A percentile compares a stretch with the other conserved stretches of the same genome.
phyloP scores from a whole-genome alignment of 2,329 filamentous ascomycete genomes.

The Fusarium setosum region DNA sequence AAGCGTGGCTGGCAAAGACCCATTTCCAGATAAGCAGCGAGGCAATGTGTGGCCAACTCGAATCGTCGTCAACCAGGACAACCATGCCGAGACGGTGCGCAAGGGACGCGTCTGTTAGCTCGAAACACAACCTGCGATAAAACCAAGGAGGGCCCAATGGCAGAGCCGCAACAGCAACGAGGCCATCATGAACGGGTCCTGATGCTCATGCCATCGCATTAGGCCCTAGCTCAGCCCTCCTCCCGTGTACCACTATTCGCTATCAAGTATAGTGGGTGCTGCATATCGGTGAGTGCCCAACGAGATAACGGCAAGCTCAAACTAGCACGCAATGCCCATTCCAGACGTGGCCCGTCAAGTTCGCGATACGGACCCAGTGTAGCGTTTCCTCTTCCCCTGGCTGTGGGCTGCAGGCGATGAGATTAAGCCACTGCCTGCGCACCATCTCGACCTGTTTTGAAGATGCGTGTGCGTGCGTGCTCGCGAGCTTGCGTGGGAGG shows the following conservation, averaged over 20 bases:
- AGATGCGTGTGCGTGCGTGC: conserved; percentile 1
- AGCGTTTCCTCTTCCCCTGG: not conserved
- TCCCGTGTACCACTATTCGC: conserved; percentile 18
- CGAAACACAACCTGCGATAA: not conserved
- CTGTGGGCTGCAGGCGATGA: not conserved
- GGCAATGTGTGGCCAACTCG: conserved; percentile 21
- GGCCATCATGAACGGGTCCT: conserved; percentile 21
- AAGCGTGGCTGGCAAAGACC: conserved; percentile 12
- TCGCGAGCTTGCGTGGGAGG: conserved; percentile 1
- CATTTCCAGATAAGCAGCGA: conserved; percentile 23
- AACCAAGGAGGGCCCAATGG: conserved; percentile 5
- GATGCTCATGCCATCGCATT: not conserved
- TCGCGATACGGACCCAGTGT: not conserved
- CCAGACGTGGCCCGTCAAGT: conserved; percentile 2
- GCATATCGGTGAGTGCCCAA: conserved; percentile 27
- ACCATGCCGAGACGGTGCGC: conserved; percentile 16
- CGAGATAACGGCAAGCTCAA: conserved; percentile 24
- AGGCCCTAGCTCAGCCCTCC: not conserved
- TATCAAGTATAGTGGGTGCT: conserved; percentile 21
- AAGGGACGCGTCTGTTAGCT: conserved; percentile 10
- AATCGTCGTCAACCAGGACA: not conserved
- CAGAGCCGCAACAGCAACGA: conserved; percentile 20
- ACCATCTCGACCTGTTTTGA: not conserved
- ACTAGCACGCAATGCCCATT: conserved; percentile 1
- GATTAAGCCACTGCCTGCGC: not conserved